Base-by-base conservation (phyloP, 768 basidiomycete genomes). In the Kwoniella europaea region DNA sequence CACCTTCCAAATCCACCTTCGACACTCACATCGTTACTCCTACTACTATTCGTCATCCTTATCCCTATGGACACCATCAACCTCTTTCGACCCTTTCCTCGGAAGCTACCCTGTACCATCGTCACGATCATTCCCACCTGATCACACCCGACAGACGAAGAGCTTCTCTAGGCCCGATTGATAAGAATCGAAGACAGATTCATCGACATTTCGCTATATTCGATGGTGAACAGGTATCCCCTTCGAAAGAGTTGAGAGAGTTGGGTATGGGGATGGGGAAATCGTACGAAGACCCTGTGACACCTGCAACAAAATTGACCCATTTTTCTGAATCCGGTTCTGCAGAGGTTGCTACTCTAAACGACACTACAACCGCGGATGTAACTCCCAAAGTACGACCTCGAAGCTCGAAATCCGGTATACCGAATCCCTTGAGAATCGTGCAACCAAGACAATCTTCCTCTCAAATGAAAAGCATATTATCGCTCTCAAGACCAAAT, bases 171-270 rank as follows among this genome's bases (percentile, higher is more conserved):
- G 56, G 57, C 2, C 35, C n/a, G 15, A 24, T 46, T n/a, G 62
- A 69, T 35, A 72, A 65, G 27, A 10, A 13, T n/a, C 54, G 64
- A 57, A 41, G 62, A 61, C 63, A 68, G 3, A 9, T 59, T 18
- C 61, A 72, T 68, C 27, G 71, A 60, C 67, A 68, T 43, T 72
- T 44, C 24, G 64, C 67, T 1, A 68, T 72, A 3, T 61, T 72
- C 35, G 63, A 72, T 42, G 71, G 67, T 3, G 65, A 71, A 64
- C 60, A 68, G 20, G 71, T 72, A 50, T 63, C 61, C 4, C 69
- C 69, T 24, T 29, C 69, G 6, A 57, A 27, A 10, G 59, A 59
- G 24, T 13, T 63, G 29, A 41, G 42, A 10, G 29, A 7, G 2
- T 24, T 68, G 10, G 46, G 41, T 1, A 56, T 69, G 15, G 60